These are phyloP conservation scores for Cyberlindnera mississippiensis DNA, from an alignment of 805 yeast genomes.

Conservation along the genomic window DNA sequence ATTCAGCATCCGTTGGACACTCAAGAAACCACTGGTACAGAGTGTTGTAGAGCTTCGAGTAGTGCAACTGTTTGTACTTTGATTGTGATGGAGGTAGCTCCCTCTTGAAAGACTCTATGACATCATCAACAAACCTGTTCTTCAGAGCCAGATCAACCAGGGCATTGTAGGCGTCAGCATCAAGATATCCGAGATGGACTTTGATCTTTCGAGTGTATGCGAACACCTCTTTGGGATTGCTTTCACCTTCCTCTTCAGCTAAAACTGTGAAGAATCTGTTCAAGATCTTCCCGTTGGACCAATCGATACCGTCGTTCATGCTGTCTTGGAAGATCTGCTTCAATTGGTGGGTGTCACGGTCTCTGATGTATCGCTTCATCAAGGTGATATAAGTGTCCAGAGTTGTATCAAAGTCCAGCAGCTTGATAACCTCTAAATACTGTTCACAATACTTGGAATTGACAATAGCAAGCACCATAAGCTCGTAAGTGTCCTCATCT, in stretches of 20 bases:
- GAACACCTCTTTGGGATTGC: constrained; percentile 19
- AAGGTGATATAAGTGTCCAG: constrained; percentile 11
- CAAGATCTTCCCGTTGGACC: constrained; percentile 32
- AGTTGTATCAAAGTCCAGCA: constrained; percentile 3
- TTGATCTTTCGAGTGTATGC: constrained; percentile 40
- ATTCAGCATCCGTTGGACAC: constrained; percentile 36
- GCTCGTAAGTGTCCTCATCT: neutral
- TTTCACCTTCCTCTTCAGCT: constrained; percentile 25
- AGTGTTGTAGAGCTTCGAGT: constrained; percentile 37
- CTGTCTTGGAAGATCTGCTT: constrained; percentile 33
- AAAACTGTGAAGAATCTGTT: constrained; percentile 29
- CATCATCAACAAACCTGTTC: constrained; percentile 36
- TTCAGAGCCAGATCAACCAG: constrained; percentile 35
- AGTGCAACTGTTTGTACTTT: constrained; percentile 21
- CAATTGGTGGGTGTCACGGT: constrained; percentile 1
- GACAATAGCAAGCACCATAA: constrained; percentile 6
- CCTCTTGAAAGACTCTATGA: constrained; percentile 37
- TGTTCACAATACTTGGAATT: constrained; percentile 5
- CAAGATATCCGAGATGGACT: constrained; percentile 35
- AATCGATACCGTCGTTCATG: constrained; percentile 37
- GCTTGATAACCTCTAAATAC: constrained; percentile 6
- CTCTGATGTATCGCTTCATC: constrained; percentile 11
- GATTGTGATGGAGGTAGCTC: constrained; percentile 35
- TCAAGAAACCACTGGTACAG: constrained; percentile 43
- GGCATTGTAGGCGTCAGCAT: constrained; percentile 36